Evolutionary conservation across 495 filamentous ascomycete genomes (phyloP).

Genomic region (Achaetomiella virescens): DNA sequence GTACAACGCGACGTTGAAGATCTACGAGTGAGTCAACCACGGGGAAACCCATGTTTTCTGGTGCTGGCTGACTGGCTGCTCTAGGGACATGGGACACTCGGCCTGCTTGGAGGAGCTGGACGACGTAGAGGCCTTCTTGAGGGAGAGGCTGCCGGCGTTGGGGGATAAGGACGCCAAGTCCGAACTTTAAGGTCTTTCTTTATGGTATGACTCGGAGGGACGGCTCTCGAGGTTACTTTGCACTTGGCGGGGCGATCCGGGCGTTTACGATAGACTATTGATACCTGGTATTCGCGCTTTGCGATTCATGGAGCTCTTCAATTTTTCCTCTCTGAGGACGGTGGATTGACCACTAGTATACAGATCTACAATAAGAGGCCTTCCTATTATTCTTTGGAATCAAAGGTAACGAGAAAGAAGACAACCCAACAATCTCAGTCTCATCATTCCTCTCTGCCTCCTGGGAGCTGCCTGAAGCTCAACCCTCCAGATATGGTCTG

Average conservation of each 20-base stretch:
- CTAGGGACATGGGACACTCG: slow-evolving; percentile 63
- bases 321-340: too few species aligned
- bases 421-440: too few species aligned
- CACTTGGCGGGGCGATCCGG: neutral
- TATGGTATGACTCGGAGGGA: neutral
- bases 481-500: too few species aligned
- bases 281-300: neutral
- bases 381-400: too few species aligned
- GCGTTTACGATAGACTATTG: slow-evolving; percentile 1
- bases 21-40: slow-evolving; percentile 56
- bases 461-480: too few species aligned
- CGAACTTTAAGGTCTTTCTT: slow-evolving; percentile 28
- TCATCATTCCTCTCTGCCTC: too few species aligned
- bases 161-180: slow-evolving; percentile 37
- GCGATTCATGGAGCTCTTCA: neutral
- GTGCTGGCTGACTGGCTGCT: slow-evolving; percentile 12
- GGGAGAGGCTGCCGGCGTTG: slow-evolving; percentile 50
- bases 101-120: slow-evolving; percentile 76
- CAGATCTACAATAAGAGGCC: too few species aligned
- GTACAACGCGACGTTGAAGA: slow-evolving; percentile 66
- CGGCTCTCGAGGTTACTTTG: neutral
- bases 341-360: too few species aligned
- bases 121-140: slow-evolving; percentile 73
- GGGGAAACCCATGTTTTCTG: neutral
- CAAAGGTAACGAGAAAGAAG: too few species aligned